Evolutionary conservation across 441 rosid genomes (phyloP), one percentile per base, ranked within the genome.

Genomic region (Adansonia madagascariensis): DNA sequence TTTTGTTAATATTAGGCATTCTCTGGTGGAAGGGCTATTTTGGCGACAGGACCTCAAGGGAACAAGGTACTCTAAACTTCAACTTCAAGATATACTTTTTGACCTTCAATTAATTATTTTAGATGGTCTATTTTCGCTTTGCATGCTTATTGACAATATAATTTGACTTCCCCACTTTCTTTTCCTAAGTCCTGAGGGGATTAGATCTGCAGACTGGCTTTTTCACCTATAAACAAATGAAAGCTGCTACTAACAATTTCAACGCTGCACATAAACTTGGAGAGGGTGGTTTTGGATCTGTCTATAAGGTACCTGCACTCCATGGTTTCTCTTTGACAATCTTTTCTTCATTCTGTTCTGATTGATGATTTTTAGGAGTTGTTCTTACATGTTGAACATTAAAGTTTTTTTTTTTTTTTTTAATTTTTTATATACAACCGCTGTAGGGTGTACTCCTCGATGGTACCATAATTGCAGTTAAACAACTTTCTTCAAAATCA

Each of bases 221-320:
- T 18, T 94, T 90, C 84, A 84, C 93, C 22, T 77, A 91, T 65
- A 80, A 77, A 72, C 97, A 93, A 77, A 90, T 94, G 12, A 87
- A 93, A 84, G 92, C 92, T 79, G 93, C 98, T 55, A 94, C 98
- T 5, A 80, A 85, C 76, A 87, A 93, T 79, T 94, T 94, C 15
- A 94, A 89, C 81, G 81, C 81, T 15, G 82, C 80, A 43, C 84
- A 85, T 75, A 94, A 94, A 80, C 63, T 94, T 61, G 98, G 97
- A 20, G 94, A 94, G 85, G 97, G 97, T 87, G 98, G 97, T 75
- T 92, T 92, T 76, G 95, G 97, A 73, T 74, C 89, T 64, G 97
- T 92, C 80, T 93, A 88, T 81, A 94, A 93, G 86, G 88, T 85
- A 56, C 14, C 20, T 56, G 24, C 1, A 56, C 3, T 18, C 3